phyloP scores from a whole-genome alignment of 1,139 yeast species.

The Citeromyces hawaiiensis region DNA sequence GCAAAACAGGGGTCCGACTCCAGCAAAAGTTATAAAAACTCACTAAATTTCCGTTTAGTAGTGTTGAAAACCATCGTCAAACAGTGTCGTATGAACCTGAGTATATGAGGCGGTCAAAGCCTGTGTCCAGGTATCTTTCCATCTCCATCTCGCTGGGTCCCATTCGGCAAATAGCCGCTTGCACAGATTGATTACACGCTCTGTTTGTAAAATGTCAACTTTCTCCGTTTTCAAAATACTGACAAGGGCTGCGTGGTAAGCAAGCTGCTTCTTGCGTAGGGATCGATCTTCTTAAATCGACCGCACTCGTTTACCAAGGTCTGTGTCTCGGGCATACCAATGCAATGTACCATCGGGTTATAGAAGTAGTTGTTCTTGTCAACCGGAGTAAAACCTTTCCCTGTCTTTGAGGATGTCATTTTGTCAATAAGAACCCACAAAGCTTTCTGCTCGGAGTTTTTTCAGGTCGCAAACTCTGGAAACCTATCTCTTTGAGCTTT shows the following conservation, averaged over 20 bases:
- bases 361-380: background rate
- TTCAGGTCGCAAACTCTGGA: background rate
- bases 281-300: constrained; percentile 48
- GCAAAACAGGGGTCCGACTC: constrained; percentile 35
- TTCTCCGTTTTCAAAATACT: constrained; percentile 1
- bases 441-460: background rate
- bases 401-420: background rate
- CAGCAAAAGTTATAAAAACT: constrained; percentile 37
- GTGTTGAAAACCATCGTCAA: constrained; percentile 33
- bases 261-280: constrained; percentile 29
- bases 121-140: constrained; percentile 38
- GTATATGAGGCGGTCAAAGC: constrained; percentile 34
- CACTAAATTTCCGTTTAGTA: constrained; percentile 51
- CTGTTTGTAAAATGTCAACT: background rate
- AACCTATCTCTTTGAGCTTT: background rate
- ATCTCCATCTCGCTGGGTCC: constrained; percentile 35
- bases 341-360: background rate
- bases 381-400: background rate
- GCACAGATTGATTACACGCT: constrained; percentile 5
- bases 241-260: constrained; percentile 18
- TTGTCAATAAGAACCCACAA: background rate
- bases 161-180: constrained; percentile 12
- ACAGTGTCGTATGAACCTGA: constrained; percentile 28
- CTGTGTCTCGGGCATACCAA: background rate
- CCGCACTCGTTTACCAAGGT: constrained; percentile 30